phyloP scores from a whole-genome alignment of 768 basidiomycete species.

The Macrolepiota fuliginosa region DNA sequence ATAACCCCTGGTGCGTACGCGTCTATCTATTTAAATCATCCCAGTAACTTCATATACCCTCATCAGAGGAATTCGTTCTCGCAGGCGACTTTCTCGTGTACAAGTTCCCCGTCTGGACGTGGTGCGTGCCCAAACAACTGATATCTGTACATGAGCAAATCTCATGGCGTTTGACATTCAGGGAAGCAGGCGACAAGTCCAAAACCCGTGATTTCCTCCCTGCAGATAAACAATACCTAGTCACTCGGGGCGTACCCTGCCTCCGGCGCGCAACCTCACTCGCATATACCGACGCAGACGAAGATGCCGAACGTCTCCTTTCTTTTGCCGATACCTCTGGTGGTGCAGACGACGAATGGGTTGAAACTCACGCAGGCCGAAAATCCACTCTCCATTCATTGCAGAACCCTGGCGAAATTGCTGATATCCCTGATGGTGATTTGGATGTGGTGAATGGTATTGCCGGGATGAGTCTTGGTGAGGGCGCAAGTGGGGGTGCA shows the following conservation, averaged over 20 bases:
- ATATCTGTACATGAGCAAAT: too few species aligned
- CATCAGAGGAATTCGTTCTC: conserved; percentile 91
- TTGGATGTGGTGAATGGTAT: conserved; percentile 43
- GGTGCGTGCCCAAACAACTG: conserved; percentile 48
- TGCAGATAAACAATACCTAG: conserved; percentile 91
- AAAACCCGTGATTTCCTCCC: conserved; percentile 94
- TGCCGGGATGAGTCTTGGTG: conserved; percentile 43
- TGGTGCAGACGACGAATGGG: conserved; percentile 84
- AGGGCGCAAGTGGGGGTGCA: conserved; percentile 16
- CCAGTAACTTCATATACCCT: conserved; percentile 13
- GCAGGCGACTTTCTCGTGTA: conserved; percentile 97
- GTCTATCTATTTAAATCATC: conserved; percentile 6
- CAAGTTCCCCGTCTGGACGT: conserved; percentile 98
- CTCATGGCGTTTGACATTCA: conserved; percentile 25
- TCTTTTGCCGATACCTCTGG: conserved; percentile 64
- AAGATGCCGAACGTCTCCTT: conserved; percentile 92
- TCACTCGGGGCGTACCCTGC: conserved; percentile 96
- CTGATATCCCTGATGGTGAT: conserved; percentile 69
- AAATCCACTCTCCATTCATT: conserved; percentile 49
- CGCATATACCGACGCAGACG: conserved; percentile 93
- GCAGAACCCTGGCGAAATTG: conserved; percentile 74
- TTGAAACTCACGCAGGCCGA: conserved; percentile 93
- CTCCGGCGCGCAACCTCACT: conserved; percentile 89
- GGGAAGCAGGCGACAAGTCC: conserved; percentile 90
- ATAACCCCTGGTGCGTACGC: conserved; percentile 80